Percentiles rank a stretch among this genome's conserved stretches.
Evolutionary conservation across 208 protist species (phyloP).

Genomic region (Leishmania guyanensis): DNA sequence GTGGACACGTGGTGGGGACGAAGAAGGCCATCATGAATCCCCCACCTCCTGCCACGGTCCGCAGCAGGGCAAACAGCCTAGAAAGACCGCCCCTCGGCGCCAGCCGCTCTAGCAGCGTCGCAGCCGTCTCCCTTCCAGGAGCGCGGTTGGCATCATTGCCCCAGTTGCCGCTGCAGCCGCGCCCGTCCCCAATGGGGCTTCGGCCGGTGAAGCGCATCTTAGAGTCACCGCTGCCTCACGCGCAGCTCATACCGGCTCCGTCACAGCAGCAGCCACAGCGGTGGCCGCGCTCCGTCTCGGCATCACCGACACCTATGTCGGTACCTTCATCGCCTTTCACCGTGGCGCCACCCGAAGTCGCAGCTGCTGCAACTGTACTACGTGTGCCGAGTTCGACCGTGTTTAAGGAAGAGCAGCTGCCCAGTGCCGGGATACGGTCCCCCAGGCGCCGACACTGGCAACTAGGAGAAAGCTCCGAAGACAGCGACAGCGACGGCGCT

Average conservation of each 20-base stretch:
- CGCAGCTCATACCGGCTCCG: not conserved
- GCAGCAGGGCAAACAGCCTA: not conserved
- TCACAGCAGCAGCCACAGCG: not conserved
- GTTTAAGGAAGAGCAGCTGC: slow-evolving; percentile 17
- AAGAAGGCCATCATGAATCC: not conserved
- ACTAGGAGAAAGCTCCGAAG: slow-evolving; percentile 30
- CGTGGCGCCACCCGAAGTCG: not conserved
- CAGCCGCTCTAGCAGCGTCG: slow-evolving; percentile 1
- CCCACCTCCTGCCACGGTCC: not conserved
- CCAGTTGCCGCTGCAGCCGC: slow-evolving; percentile 1
- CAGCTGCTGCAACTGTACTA: slow-evolving; percentile 2
- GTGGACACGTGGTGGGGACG: not conserved
- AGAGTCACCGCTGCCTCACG: slow-evolving; percentile 4
- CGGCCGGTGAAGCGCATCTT: slow-evolving; percentile 19
- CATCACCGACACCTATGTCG: not conserved
- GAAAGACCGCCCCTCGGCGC: not conserved
- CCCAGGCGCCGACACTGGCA: slow-evolving; percentile 6
- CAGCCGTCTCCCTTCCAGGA: not conserved
- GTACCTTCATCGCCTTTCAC: not conserved
- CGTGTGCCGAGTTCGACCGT: slow-evolving; percentile 28
- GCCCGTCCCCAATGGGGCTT: not conserved
- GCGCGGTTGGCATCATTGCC: not conserved
- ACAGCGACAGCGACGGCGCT: slow-evolving; percentile 5
- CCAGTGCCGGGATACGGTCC: slow-evolving; percentile 18
- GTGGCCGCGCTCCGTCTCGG: not conserved